Base-by-base conservation (phyloP, 345 rosid genomes). In the Draba incana region DNA sequence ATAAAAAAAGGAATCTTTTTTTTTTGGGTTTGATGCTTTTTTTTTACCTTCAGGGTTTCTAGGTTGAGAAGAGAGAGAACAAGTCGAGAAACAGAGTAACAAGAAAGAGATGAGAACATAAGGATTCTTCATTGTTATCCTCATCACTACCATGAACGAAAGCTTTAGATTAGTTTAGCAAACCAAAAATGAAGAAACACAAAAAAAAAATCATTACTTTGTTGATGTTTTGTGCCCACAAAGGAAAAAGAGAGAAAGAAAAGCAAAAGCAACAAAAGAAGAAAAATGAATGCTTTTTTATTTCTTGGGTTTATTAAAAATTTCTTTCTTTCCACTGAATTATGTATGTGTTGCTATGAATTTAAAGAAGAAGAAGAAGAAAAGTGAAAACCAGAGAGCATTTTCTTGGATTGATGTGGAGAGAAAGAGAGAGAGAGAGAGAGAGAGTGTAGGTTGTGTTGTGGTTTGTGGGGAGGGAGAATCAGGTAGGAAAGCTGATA, bases 31-130 rank as follows among this genome's bases (percentile, higher is more conserved):
- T 45, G 15, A 27, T 25, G 23, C 5, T 60, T 8, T 25, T 8
- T 16, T 44, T 30, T 10, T 79, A 92, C 98, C 98, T 89, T 92
- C 98, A 49, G 82, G 97, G 79, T 89, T 92, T 43, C 92, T 79
- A 66, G 96, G 86, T 45, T 89, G 92, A 23, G 86, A 92, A 1
- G 91, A 83, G 62, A 79, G 60, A 43, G 85, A 76, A 33, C 42
- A 69, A 23, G 69, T 42, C 10, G 71, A 57, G 35, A 72, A 63
- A 62, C 65, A 76, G 52, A 86, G 79, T 38, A 72, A 42, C 53
- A 69, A 48, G 58, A 75, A 33, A 38, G 58, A 61, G 27, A 70
- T 72, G 75, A 58, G 75, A 64, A 68, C 41, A 41, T 8, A 60
- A 8, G 49, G 72, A 52, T 45, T 46, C 8, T 52, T 64, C 70